Base-by-base conservation (phyloP, 345 rosid species). In the Trapa incisa region DNA sequence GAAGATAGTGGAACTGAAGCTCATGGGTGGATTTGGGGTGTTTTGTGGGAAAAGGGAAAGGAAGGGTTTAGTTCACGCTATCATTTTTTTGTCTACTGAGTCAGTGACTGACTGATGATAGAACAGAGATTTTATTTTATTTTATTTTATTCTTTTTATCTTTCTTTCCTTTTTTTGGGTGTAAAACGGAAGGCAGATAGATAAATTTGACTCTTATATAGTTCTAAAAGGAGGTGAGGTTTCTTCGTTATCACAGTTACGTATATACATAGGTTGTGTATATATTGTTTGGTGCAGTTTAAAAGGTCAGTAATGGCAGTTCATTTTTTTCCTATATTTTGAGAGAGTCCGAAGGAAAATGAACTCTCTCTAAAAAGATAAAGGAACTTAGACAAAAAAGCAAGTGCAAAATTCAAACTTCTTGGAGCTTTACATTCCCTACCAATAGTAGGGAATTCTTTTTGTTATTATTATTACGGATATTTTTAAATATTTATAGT, bases 141-240 rank as follows among this genome's bases (percentile, higher is more conserved):
- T 12, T 47, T 47, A 15, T 8, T 47, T 47, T 2, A 0, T 11
- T 2, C 1, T 10, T 47, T 10, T 16, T 10, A 0, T 47, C 52
- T 10, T 47, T 2, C 16, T 15, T 2, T 0, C 22, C 22, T 7
- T 50, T 17, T 48, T 54, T 50, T 7, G 22, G 22, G 8, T 65
- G 68, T 29, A 45, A 64, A 61, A 62, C 41, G 35, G 63, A 58
- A 70, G 29, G 29, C 29, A 77, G 65, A 77, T 62, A 75, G 74
- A 75, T 62, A 79, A 80, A 72, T 42, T 80, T 80, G 85, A 82
- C 85, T 67, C 63, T 58, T 58, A 29, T 58, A 29, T 58, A 32
- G 5, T 7, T 22, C 39, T 11, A 14, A 33, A 73, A 7, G 79
- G 64, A 66, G 69, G 74, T 5, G 1, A 70, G 38, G 68, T 78